Evolutionary conservation across 768 basidiomycete genomes (phyloP), one percentile per base, ranked within the genome.

Genomic region (Russula brevipes): DNA sequence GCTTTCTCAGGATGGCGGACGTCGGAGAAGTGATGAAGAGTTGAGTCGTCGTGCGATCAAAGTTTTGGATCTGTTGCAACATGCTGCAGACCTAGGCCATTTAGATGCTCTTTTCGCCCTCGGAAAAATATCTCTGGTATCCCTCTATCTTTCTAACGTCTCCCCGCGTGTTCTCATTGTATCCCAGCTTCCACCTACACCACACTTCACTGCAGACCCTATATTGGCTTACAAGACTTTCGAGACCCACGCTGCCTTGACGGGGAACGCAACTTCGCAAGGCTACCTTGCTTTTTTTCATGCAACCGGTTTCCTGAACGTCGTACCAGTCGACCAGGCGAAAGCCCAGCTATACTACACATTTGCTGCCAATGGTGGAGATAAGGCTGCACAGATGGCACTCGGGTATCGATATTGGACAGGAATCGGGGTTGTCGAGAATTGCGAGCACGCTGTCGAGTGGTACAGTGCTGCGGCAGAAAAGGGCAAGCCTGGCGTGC

Each of bases 381-480:
- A 94, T 75, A 85, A 86, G 68, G 88, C 89, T 5, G 90, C 96
- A 0, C 87, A 94, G 72, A 94, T 96, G 91, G 85, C 93, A 2
- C 79, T 98, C 38, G 97, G 87, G 0, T 98, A 96, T 74, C 84
- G 94, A 33, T 87, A 95, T 70, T 98, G 94, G 95, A 87, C 90
- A 44, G 97, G 97, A 1, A 97, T 99, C 61, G 91, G 95, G 11
- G 88, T 93, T 0, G 77, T 85, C 57, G 94, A 98, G 72, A 86
- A 87, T 68, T 98, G 97, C 74, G 80, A 86, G 69, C 78, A 82
- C 11, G 91, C 97, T 14, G 76, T 93, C 58, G 82, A 83, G 33
- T 98, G 92, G 89, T 99, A 98, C 72, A 89, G 94, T 70, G 80
- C 78, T 46, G 93, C 94, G 0, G 91, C 95, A 16, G 91, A 94